phyloP scores from a whole-genome alignment of 192 early-diverging fungal genomes.

The Umbelopsis vinacea region DNA sequence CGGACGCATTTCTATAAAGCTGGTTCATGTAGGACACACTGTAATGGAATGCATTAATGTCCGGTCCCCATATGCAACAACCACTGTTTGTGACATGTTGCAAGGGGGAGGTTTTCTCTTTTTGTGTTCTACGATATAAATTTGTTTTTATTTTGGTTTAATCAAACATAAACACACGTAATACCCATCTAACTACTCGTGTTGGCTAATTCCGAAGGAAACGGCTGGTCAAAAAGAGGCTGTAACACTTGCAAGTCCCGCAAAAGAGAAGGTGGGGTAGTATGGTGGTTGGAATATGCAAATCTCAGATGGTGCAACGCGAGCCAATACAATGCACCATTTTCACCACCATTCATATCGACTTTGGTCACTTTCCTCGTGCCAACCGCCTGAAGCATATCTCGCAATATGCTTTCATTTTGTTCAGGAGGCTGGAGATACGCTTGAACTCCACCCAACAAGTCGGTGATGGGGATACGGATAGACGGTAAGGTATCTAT shows the following conservation, averaged over 20 bases:
- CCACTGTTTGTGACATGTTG: slow-evolving; percentile 8
- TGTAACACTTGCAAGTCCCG: neutral
- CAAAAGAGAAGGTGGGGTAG: neutral
- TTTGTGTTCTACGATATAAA: neutral
- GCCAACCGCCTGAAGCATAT: slow-evolving; percentile 5
- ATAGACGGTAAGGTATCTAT: slow-evolving; percentile 27
- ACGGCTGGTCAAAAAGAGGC: neutral
- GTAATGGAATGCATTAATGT: slow-evolving; percentile 17
- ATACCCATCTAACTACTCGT: neutral
- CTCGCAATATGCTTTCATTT: neutral
- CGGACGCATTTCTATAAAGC: neutral
- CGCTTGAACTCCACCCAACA: neutral
- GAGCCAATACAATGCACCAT: slow-evolving; percentile 23
- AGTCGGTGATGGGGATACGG: neutral
- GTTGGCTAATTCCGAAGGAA: slow-evolving; percentile 9
- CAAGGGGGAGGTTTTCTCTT: neutral
- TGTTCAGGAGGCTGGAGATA: slow-evolving; percentile 11
- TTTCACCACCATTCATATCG: slow-evolving; percentile 16
- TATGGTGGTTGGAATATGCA: slow-evolving; percentile 17
- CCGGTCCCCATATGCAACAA: slow-evolving; percentile 10
- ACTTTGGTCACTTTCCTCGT: slow-evolving; percentile 20
- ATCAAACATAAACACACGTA: neutral
- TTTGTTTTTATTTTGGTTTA: neutral
- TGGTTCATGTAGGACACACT: slow-evolving; percentile 21
- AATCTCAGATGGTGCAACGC: slow-evolving; percentile 23